Evolutionary conservation across 805 yeast genomes (phyloP), one percentile per base, ranked within the genome.

Genomic region (Ogataea allantospora): DNA sequence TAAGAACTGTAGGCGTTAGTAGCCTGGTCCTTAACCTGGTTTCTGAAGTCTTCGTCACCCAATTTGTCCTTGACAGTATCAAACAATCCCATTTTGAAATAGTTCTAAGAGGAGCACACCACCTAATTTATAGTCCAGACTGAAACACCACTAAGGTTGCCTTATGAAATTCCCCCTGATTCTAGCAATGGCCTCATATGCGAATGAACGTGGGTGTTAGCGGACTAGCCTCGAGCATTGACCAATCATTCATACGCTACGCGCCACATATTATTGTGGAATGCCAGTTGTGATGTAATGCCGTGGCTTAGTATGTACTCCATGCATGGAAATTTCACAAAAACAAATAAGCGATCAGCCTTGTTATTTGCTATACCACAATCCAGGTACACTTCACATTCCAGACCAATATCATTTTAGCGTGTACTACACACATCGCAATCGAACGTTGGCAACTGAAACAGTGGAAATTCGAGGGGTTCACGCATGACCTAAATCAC

Each of bases 31-130:
- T 46, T 43, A 27, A 46, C 13, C 20, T 50, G 44, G 38, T 45
- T 43, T 45, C 47, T 47, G 54, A 51, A 51, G 20, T 39, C 30
- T 26, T 51, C 49, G 43, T 48, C 56, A 21, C 33, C 41, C 27
- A 64, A 57, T 34, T 60, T 60, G 18, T 66, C 61, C 53, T 65
- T 68, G 28, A 66, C 70, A 37, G 53, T 57, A 46, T 69, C 73
- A 48, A 70, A 65, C 37, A 70, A 55, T 41, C 75, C 75, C 58
- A 53, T 53, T 46, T 38, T 51, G 32, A 6, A 13, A 28, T 39
- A 13, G 11, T 11, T 9, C 19, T n/a, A 17, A 13, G 20, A 21
- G 17, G 15, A 19, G 19, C 22, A 11, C 13, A 22, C 16, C 21
- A n/a, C 15, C 31, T 13, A 17, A 36, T 36, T 36, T 36, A 36